Conservation (phyloP, 164 flowering plant genomes). For the Piper betle region DNA sequence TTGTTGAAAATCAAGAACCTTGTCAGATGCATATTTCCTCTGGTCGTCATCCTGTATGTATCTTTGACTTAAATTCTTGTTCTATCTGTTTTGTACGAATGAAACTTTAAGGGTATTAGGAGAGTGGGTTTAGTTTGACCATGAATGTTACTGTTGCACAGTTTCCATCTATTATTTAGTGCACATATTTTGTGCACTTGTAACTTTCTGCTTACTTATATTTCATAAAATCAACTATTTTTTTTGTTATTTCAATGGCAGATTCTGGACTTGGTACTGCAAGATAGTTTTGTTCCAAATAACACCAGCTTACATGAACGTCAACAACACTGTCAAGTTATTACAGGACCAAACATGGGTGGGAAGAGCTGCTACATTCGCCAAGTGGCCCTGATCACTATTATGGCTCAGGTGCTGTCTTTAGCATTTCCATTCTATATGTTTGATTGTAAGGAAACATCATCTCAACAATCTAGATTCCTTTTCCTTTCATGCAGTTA, state of each 20-base stretch:
- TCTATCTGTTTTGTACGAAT: neutral
- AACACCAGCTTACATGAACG: slow-evolving; percentile 64
- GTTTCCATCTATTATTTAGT: too few species aligned
- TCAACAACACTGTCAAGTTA: slow-evolving; percentile 66
- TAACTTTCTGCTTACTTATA: too few species aligned
- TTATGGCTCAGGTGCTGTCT: slow-evolving; percentile 83
- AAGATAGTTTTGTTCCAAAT: slow-evolving; percentile 85
- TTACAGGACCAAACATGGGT: slow-evolving; percentile 98
- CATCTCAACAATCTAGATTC: neutral
- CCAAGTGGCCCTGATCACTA: slow-evolving; percentile 85
- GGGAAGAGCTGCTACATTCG: slow-evolving; percentile 99
- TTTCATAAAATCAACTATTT: too few species aligned
- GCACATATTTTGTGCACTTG: neutral
- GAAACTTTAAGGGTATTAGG: neutral
- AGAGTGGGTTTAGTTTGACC: neutral
- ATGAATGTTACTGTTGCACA: too few species aligned
- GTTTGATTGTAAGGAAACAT: neutral
- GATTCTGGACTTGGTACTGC: slow-evolving; percentile 68
- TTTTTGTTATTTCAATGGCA: too few species aligned
- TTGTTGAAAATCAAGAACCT: slow-evolving; percentile 60
- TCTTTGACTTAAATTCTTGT: neutral
- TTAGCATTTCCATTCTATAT: neutral
- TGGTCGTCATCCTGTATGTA: slow-evolving; percentile 88
- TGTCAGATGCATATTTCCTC: slow-evolving; percentile 54
- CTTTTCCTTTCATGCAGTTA: neutral